phyloP scores from a whole-genome alignment of 495 filamentous ascomycete species.

The Xylaria bambusicola region DNA sequence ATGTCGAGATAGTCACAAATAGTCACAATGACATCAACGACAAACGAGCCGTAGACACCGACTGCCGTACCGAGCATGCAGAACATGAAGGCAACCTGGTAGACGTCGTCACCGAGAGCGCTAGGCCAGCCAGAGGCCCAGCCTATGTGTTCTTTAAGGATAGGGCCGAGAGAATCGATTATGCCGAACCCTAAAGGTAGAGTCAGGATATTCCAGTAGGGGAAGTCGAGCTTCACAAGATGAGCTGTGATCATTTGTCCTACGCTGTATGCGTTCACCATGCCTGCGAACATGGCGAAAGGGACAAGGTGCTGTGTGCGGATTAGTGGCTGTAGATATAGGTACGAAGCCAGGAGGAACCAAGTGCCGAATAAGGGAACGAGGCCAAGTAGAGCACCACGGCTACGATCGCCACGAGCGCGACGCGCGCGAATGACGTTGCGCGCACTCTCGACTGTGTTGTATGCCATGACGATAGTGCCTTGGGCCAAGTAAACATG shows the following conservation, averaged over 20 bases:
- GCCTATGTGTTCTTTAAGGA: conserved; percentile 57
- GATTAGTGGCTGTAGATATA: conserved; percentile 81
- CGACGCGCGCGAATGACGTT: conserved; percentile 83
- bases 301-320: conserved; percentile 80
- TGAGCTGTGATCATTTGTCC: conserved; percentile 95
- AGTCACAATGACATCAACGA: conserved; percentile 91
- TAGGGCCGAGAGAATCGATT: conserved; percentile 73
- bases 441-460: conserved; percentile 69
- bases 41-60: conserved; percentile 93
- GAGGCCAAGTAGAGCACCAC: conserved; percentile 76
- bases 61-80: conserved; percentile 74
- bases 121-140: conserved; percentile 69
- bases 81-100: conserved; percentile 86
- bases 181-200: conserved; percentile 69
- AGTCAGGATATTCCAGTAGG: conserved; percentile 80
- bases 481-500: conserved; percentile 96
- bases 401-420: conserved; percentile 66
- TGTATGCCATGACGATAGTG: conserved; percentile 76
- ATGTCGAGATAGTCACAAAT: conserved; percentile 99
- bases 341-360: conserved; percentile 72
- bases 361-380: conserved; percentile 75
- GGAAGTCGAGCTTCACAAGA: conserved; percentile 79
- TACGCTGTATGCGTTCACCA: conserved; percentile 91
- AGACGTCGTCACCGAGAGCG: conserved; percentile 69
- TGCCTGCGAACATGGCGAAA: conserved; percentile 80